phyloP scores from a whole-genome alignment of 306 rosid species.

The Castanea mollissima region DNA sequence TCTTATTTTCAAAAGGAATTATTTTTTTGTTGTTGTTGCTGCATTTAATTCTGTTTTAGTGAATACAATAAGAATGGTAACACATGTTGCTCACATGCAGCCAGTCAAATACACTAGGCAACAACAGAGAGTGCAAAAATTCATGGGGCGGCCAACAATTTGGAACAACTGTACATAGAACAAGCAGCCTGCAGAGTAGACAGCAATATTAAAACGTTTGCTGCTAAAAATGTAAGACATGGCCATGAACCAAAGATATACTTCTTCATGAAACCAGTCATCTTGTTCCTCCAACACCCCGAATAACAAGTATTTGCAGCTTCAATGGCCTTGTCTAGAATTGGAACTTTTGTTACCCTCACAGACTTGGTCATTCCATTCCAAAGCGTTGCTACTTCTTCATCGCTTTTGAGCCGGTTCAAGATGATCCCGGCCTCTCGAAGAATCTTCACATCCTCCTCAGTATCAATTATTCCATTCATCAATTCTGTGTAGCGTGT shows the following conservation, averaged over 20 bases:
- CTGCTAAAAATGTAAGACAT: constrained; percentile 1
- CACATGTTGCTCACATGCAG: neutral
- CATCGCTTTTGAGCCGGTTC: constrained; percentile 1
- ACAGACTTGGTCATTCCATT: constrained; percentile 12
- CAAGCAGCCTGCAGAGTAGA: neutral
- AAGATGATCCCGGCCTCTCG: neutral
- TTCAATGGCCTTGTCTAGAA: constrained; percentile 9
- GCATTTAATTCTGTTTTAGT: too few relatives aligned
- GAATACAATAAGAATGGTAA: neutral
- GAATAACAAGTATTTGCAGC: constrained; percentile 1
- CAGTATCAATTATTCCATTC: constrained; percentile 9
- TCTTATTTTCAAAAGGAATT: too few relatives aligned
- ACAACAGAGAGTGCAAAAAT: neutral
- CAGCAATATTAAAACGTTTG: neutral
- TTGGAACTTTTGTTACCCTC: constrained; percentile 2
- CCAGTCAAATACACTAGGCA: neutral
- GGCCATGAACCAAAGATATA: constrained; percentile 4
- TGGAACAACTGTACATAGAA: neutral
- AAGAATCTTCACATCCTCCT: constrained; percentile 17
- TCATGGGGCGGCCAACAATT: neutral
- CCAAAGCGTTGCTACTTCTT: constrained; percentile 8
- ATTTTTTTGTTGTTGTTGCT: too few relatives aligned
- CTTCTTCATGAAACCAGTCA: neutral
- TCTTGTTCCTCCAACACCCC: constrained; percentile 3
- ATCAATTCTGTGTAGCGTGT: constrained; percentile 11